These are phyloP conservation scores for Agaricales sp. DNA, from an alignment of 1,284 basidiomycete species.

Conservation along the genomic window DNA sequence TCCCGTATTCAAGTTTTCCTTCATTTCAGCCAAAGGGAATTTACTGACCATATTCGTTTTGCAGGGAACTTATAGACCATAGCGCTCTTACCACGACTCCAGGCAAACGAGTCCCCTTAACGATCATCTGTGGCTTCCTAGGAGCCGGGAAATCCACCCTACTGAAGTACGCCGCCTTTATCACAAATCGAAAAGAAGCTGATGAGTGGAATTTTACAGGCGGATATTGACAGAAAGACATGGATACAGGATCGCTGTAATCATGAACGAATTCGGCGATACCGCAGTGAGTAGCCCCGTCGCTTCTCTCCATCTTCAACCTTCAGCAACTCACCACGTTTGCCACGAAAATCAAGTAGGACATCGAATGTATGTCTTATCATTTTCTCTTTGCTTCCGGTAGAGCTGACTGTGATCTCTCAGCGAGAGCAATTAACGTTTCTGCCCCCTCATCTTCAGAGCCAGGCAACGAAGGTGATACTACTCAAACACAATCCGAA, in stretches of 20 bases:
- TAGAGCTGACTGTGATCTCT: background rate
- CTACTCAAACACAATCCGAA: constrained; percentile 20
- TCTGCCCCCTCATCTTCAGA: constrained; percentile 38
- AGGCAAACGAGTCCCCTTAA: constrained; percentile 62
- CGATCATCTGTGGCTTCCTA: constrained; percentile 86
- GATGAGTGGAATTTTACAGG: constrained; percentile 24
- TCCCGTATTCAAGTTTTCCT: constrained; percentile 29
- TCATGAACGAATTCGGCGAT: constrained; percentile 93
- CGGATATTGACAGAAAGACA: constrained; percentile 86
- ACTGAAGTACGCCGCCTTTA: constrained; percentile 40
- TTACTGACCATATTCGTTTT: constrained; percentile 7
- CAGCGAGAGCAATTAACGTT: constrained; percentile 72
- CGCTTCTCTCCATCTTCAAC: constrained; percentile 8
- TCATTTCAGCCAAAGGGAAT: constrained; percentile 8
- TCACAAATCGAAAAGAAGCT: background rate
- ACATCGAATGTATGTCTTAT: constrained; percentile 46
- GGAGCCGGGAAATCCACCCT: constrained; percentile 89
- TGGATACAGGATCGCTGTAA: constrained; percentile 91
- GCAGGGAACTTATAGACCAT: constrained; percentile 38
- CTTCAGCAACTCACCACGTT: constrained; percentile 10
- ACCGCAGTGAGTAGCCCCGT: constrained; percentile 49
- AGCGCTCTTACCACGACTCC: constrained; percentile 5
- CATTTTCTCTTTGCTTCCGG: constrained; percentile 1
- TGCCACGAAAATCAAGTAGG: constrained; percentile 24
- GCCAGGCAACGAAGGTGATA: constrained; percentile 48